A percentile compares a stretch with the other conserved stretches of the same genome.
These are phyloP conservation scores for Mortierella hygrophila DNA, from an alignment of 192 early-diverging fungal species.

Conservation along the genomic window DNA sequence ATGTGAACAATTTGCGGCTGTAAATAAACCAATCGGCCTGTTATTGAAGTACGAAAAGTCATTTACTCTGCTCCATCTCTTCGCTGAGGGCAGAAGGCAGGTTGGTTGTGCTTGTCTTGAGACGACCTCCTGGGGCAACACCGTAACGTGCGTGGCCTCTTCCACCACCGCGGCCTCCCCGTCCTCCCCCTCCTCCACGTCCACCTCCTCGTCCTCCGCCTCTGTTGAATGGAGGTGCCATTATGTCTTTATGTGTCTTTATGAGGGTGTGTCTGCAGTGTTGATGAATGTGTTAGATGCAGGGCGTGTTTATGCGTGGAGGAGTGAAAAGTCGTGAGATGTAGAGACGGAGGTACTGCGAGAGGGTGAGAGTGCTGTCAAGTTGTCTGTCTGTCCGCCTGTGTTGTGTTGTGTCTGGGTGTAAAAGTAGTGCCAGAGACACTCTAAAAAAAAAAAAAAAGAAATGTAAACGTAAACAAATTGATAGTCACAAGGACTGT, in stretches of 20 bases:
- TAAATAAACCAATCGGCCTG: neutral
- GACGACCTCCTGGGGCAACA: slow-evolving; percentile 40
- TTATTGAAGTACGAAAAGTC: neutral
- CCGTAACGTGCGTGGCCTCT: slow-evolving; percentile 37
- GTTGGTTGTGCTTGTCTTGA: slow-evolving; percentile 59
- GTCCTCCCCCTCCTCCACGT: slow-evolving; percentile 5
- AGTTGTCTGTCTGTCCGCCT: neutral
- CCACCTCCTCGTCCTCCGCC: slow-evolving; percentile 27
- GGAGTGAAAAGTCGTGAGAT: neutral
- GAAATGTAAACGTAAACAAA: slow-evolving; percentile 27
- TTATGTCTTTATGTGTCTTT: slow-evolving; percentile 1
- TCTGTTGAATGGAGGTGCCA: slow-evolving; percentile 50
- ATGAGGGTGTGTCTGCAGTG: neutral
- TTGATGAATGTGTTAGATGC: neutral
- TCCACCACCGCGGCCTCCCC: slow-evolving; percentile 29
- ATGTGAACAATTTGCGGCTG: no score
- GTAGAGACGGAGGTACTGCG: neutral
- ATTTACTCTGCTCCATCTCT: slow-evolving; percentile 55
- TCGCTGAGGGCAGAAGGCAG: slow-evolving; percentile 49
- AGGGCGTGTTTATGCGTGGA: neutral
- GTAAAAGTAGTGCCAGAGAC: neutral
- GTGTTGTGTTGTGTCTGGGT: neutral
- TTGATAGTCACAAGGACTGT: slow-evolving; percentile 12
- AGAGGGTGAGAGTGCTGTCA: no score
- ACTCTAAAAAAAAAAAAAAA: neutral